phyloP scores from a whole-genome alignment of 352 stramenopile species.

The Globisporangium parvum region DNA sequence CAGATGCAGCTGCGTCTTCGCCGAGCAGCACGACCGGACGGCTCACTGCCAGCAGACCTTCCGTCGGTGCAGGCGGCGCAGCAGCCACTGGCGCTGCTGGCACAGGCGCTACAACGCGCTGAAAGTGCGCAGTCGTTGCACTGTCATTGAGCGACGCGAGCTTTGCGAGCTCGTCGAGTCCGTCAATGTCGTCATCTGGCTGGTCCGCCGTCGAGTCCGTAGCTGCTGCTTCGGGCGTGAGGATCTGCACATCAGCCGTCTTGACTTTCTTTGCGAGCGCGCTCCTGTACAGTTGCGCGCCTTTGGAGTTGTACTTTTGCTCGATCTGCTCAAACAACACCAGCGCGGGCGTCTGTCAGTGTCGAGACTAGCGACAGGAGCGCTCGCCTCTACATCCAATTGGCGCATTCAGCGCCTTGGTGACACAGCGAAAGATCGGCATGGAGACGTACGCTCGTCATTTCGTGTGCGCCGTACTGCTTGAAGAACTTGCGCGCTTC shows the following conservation, averaged over 20 bases:
- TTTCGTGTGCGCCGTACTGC: conserved; percentile 81
- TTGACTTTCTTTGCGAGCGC: conserved; percentile 83
- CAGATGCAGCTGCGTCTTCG: conserved; percentile 41
- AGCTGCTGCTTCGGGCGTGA: conserved; percentile 16
- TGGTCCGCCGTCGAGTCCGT: conserved; percentile 37
- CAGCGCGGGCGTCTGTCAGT: too few species aligned
- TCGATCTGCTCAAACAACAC: conserved; percentile 56
- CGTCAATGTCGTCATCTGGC: conserved; percentile 45
- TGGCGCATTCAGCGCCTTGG: background rate
- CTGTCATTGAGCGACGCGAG: conserved; percentile 37
- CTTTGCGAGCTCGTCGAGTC: conserved; percentile 77
- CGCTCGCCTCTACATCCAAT: background rate
- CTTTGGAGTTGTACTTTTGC: conserved; percentile 90
- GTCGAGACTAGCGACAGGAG: too few species aligned
- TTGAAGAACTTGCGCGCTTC: conserved; percentile 94
- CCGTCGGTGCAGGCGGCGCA: conserved; percentile 13
- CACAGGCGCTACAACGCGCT: conserved; percentile 19
- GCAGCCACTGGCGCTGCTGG: conserved; percentile 3
- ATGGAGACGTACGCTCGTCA: conserved; percentile 63
- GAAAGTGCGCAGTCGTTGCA: conserved; percentile 39
- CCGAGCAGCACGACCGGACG: conserved; percentile 72
- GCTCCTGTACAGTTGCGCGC: conserved; percentile 84
- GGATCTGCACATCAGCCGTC: conserved; percentile 52
- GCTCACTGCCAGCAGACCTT: conserved; percentile 45
- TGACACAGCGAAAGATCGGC: background rate